These are phyloP conservation scores for Prunus padus DNA, from an alignment of 306 rosid genomes.

Conservation along the genomic window DNA sequence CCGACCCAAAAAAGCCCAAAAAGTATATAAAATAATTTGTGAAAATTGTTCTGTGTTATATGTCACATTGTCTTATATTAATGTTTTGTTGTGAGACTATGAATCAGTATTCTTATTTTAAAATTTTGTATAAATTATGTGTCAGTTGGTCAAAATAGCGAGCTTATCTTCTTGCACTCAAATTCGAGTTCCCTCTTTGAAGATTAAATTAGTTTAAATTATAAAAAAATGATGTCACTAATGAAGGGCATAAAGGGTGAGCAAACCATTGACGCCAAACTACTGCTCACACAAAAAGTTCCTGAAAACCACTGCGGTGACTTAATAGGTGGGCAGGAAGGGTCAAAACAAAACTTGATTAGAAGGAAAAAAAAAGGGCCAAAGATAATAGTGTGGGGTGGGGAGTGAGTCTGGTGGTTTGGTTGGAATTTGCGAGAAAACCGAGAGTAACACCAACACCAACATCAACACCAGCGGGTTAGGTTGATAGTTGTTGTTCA, in stretches of 20 bases:
- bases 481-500: too few species aligned
- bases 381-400: not conserved
- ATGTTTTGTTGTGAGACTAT: too few species aligned
- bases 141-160: too few species aligned
- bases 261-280: not conserved
- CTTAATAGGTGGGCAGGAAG: not conserved
- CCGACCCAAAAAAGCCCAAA: not conserved
- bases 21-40: too few species aligned
- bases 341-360: not conserved
- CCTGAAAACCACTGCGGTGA: not conserved
- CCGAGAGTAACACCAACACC: not conserved
- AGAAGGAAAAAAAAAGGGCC: not conserved
- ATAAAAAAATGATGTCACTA: too few species aligned
- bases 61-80: too few species aligned
- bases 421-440: not conserved
- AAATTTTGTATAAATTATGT: too few species aligned
- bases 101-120: too few species aligned
- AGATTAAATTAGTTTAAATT: too few species aligned
- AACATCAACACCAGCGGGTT: too few species aligned
- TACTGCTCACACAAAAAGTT: not conserved
- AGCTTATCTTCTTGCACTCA: fast-evolving
- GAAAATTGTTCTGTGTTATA: too few species aligned
- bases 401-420: not conserved
- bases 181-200: too few species aligned
- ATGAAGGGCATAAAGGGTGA: not conserved